phyloP scores from a whole-genome alignment of 257 asterid genomes.

The Solanum pimpinellifolium region DNA sequence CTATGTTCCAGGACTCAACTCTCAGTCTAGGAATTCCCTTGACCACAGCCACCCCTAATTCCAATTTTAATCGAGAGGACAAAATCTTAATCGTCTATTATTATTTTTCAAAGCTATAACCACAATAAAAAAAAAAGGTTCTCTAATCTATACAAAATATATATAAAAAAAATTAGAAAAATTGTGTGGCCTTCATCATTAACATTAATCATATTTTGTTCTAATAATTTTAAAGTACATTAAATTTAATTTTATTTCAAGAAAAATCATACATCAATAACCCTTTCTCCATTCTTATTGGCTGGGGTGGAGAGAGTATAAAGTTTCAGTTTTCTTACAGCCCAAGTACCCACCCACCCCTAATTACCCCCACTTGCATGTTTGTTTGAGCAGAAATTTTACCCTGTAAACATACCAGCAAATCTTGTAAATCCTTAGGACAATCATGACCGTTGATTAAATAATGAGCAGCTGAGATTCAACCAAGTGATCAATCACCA shows the following conservation, averaged over 20 bases:
- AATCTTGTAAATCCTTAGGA: background rate
- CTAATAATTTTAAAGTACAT: too few species aligned
- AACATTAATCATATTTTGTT: too few species aligned
- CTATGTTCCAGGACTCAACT: too few species aligned
- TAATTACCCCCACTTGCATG: background rate
- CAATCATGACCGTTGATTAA: background rate
- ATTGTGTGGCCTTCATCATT: too few species aligned
- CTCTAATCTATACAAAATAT: too few species aligned
- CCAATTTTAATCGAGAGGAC: too few species aligned
- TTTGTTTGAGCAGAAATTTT: background rate
- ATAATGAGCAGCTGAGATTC: background rate
- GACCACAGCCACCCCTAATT: too few species aligned
- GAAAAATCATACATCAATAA: background rate
- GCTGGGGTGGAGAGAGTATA: background rate
- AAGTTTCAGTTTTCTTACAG: background rate
- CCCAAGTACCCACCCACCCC: background rate
- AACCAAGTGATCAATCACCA: background rate
- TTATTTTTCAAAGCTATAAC: too few species aligned
- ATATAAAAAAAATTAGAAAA: too few species aligned
- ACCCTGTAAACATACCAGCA: background rate
- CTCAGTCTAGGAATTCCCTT: too few species aligned
- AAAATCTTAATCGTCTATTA: too few species aligned
- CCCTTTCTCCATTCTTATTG: background rate
- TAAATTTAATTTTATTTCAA: background rate
- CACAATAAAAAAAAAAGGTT: too few species aligned